These are phyloP conservation scores for Drosera capensis DNA, from an alignment of 148 eudicot genomes.

Conservation along the genomic window DNA sequence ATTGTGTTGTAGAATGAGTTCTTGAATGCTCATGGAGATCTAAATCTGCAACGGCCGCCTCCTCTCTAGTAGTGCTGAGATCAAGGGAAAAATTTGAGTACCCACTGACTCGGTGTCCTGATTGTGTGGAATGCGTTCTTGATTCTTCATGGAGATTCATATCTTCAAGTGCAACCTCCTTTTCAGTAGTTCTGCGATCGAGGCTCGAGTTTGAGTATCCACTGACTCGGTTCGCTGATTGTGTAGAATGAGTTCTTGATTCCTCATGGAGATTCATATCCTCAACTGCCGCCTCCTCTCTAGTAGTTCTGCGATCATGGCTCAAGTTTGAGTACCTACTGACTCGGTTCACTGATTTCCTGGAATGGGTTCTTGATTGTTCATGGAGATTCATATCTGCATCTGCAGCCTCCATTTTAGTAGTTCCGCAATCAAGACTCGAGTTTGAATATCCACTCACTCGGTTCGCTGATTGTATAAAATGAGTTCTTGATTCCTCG, in stretches of 20 bases:
- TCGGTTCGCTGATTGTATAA: constrained; percentile 5
- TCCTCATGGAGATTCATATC: background rate
- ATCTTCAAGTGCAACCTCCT: background rate
- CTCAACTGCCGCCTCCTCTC: background rate
- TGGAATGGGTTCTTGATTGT: constrained; percentile 15
- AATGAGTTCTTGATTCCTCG: constrained; percentile 19
- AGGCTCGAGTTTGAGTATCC: constrained; percentile 11
- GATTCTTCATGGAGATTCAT: background rate
- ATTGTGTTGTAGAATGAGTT: background rate
- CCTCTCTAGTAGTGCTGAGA: background rate
- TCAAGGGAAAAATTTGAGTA: constrained; percentile 11
- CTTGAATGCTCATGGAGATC: background rate
- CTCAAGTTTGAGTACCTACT: too few species aligned
- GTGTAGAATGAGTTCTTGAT: background rate
- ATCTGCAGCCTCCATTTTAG: too few species aligned
- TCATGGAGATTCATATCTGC: too few species aligned
- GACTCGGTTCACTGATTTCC: constrained; percentile 5
- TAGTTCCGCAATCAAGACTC: background rate
- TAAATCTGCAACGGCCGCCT: background rate
- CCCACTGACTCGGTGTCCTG: constrained; percentile 5
- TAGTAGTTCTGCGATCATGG: too few species aligned
- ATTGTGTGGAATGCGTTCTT: constrained; percentile 1
- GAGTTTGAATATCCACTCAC: background rate
- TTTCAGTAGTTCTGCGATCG: background rate
- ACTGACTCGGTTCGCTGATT: constrained; percentile 8